A percentile compares a stretch with the other conserved stretches of the same genome.
phyloP scores from a whole-genome alignment of 306 rosid genomes.

The Datisca glomerata region DNA sequence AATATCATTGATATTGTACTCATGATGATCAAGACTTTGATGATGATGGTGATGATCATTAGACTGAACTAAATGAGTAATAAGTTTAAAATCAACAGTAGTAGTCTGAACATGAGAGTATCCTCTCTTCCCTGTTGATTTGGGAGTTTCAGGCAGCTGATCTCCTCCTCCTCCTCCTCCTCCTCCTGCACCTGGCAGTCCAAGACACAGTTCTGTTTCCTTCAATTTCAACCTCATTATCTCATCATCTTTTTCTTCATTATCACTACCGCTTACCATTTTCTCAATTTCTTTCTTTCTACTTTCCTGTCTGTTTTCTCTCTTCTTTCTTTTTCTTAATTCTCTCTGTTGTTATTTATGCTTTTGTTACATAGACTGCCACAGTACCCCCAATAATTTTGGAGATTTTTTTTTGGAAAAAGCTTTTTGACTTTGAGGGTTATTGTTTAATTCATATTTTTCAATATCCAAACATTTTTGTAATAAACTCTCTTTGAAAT shows the following conservation, averaged over 20 bases:
- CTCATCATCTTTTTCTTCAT: constrained; percentile 13
- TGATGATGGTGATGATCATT: too few species aligned
- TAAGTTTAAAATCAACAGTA: background rate
- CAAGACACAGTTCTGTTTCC: constrained; percentile 71
- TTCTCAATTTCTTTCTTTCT: constrained; percentile 19
- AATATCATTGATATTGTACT: too few species aligned
- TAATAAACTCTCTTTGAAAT: too few species aligned
- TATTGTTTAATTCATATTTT: too few species aligned
- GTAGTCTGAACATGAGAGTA: too few species aligned
- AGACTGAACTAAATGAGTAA: background rate
- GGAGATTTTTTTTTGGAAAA: too few species aligned
- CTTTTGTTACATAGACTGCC: too few species aligned
- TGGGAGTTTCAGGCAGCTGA: constrained; percentile 26
- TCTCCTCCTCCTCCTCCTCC: constrained; percentile 13
- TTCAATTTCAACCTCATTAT: constrained; percentile 25
- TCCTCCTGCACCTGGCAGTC: constrained; percentile 38
- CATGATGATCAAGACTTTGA: too few species aligned
- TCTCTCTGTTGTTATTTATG: too few species aligned
- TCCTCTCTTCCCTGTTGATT: constrained; percentile 29
- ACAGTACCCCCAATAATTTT: too few species aligned
- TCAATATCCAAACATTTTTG: too few species aligned
- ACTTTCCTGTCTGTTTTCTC: background rate
- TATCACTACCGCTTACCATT: constrained; percentile 19
- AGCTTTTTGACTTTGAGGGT: too few species aligned
- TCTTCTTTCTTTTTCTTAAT: background rate